These are phyloP conservation scores for Oryza brachyantha DNA, from an alignment of 176 grass and related monocot genomes.

Conservation along the genomic window DNA sequence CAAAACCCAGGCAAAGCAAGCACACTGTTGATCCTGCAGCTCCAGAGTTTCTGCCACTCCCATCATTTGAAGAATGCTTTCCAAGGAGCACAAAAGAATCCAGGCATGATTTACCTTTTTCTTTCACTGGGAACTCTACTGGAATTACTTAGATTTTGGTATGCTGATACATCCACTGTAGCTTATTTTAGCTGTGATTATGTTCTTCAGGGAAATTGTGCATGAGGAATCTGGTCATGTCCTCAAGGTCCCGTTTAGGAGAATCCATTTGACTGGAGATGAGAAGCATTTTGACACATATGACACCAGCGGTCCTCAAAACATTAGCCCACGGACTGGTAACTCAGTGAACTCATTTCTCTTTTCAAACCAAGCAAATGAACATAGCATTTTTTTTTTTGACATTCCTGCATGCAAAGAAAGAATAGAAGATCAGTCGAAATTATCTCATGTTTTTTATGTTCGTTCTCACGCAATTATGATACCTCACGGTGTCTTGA, in stretches of 20 bases:
- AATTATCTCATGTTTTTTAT: background rate
- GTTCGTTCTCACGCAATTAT: background rate
- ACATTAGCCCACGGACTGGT: slow-evolving; percentile 75
- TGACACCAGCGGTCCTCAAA: slow-evolving; percentile 94
- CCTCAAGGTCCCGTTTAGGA: slow-evolving; percentile 84
- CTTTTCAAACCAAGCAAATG: background rate
- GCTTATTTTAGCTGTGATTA: slow-evolving; percentile 13
- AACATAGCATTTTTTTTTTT: background rate
- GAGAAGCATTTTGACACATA: slow-evolving; percentile 80
- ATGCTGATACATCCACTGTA: background rate
- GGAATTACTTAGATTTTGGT: background rate
- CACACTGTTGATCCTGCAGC: slow-evolving; percentile 65
- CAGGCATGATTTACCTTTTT: slow-evolving; percentile 45
- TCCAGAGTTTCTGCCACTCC: slow-evolving; percentile 92
- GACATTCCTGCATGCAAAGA: background rate
- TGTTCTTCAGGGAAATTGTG: slow-evolving; percentile 69
- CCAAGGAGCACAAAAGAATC: slow-evolving; percentile 88
- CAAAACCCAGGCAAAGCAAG: slow-evolving; percentile 55
- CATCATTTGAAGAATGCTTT: slow-evolving; percentile 92
- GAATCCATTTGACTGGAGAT: slow-evolving; percentile 83
- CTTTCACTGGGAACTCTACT: background rate
- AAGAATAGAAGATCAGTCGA: background rate
- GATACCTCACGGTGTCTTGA: slow-evolving; percentile 3
- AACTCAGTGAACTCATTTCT: slow-evolving; percentile 30
- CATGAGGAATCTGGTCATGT: slow-evolving; percentile 83